Percentiles rank a stretch among this genome's conserved stretches.
These are phyloP conservation scores for Ciborinia camelliae DNA, from an alignment of 2,329 filamentous ascomycete species.

Conservation along the genomic window DNA sequence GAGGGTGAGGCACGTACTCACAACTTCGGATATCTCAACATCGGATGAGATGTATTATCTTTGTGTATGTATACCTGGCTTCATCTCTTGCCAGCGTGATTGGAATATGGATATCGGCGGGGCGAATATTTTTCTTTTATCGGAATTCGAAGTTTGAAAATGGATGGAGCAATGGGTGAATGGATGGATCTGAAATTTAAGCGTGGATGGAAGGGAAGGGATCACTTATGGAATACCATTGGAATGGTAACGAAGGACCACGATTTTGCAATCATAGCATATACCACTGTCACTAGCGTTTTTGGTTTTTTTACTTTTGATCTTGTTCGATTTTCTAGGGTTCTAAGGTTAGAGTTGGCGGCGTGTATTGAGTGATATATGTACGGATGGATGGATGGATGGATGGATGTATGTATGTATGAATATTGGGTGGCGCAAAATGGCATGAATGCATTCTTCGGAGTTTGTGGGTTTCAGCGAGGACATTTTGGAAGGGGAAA, in stretches of 20 bases:
- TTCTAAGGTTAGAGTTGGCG: conserved; percentile 3
- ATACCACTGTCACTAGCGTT: conserved; percentile 22
- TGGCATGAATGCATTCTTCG: background rate
- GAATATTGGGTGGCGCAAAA: conserved; percentile 1
- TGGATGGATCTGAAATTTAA: conserved; percentile 3
- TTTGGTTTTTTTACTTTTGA: conserved; percentile 13
- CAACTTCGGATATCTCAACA: background rate
- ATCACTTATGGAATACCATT: background rate
- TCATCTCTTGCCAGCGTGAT: background rate
- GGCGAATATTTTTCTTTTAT: background rate
- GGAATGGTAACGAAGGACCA: conserved; percentile 5
- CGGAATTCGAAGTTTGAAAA: background rate
- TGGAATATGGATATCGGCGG: background rate
- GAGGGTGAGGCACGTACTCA: conserved; percentile 4
- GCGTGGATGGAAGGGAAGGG: background rate
- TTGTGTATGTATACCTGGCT: background rate
- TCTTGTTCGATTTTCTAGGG: background rate
- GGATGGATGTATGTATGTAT: conserved; percentile 5
- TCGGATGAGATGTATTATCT: background rate
- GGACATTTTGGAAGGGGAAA: background rate
- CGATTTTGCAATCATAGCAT: conserved; percentile 19
- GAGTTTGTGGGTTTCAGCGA: background rate
- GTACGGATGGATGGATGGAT: background rate
- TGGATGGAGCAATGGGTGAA: background rate
- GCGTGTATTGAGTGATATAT: background rate